Conservation (phyloP, 2,329 filamentous ascomycete species). For the Aspergillus tanneri region DNA sequence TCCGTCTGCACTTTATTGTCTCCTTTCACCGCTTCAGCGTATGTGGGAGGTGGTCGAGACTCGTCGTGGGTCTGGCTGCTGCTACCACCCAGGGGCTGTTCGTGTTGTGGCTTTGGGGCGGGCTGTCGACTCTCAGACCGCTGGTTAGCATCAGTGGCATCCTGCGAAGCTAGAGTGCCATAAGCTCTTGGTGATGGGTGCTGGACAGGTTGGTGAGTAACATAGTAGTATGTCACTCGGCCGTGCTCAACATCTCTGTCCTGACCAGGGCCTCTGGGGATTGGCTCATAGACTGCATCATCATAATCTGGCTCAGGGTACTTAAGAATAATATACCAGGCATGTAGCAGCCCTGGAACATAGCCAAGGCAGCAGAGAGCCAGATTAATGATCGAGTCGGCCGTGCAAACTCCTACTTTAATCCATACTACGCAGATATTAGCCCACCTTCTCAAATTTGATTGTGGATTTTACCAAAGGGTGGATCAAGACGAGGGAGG, state of each 20-base stretch:
- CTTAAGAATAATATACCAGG: slow-evolving; percentile 96
- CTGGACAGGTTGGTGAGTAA: slow-evolving; percentile 52
- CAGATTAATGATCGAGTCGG: slow-evolving; percentile 92
- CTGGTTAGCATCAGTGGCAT: slow-evolving; percentile 17
- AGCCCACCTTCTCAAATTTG: slow-evolving; percentile 23
- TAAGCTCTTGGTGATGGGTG: slow-evolving; percentile 38
- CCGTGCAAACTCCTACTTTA: slow-evolving; percentile 88
- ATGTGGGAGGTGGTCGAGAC: slow-evolving; percentile 68
- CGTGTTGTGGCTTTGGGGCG: slow-evolving; percentile 25
- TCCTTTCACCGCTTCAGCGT: slow-evolving; percentile 83
- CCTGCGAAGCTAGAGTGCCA: slow-evolving; percentile 40
- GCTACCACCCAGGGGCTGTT: slow-evolving; percentile 27
- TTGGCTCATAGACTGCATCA: slow-evolving; percentile 59
- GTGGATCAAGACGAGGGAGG: slow-evolving; percentile 4
- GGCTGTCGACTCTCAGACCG: slow-evolving; percentile 15
- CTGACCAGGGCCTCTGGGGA: slow-evolving; percentile 56
- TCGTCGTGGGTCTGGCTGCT: slow-evolving; percentile 35
- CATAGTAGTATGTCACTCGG: slow-evolving; percentile 74
- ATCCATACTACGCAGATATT: slow-evolving; percentile 74
- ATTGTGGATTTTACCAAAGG: neutral
- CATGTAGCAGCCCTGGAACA: slow-evolving; percentile 84
- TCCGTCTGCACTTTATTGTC: slow-evolving; percentile 85
- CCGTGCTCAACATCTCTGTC: slow-evolving; percentile 41
- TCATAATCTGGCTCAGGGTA: slow-evolving; percentile 73
- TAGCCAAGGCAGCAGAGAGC: slow-evolving; percentile 78